Evolutionary conservation across 1,284 basidiomycete species (phyloP).

Genomic region (Trichosporon sp.): DNA sequence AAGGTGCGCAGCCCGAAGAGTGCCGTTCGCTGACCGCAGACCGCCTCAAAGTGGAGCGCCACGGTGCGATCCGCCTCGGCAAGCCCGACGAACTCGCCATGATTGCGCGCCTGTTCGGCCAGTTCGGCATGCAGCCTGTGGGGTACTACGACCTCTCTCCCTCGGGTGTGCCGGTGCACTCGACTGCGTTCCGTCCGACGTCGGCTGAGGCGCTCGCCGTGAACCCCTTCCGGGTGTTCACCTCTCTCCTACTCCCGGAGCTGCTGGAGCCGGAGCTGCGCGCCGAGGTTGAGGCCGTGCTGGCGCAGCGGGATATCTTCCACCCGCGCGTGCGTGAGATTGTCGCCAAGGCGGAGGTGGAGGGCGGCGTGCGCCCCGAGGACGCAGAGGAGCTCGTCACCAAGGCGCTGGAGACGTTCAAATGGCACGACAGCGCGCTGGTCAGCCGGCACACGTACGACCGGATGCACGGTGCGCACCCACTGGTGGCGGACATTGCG

Average conservation of each 20-base stretch:
- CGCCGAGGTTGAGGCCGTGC: conserved; percentile 30
- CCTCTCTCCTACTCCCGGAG: conserved; percentile 46
- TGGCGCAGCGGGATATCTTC: conserved; percentile 46
- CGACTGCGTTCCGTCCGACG: conserved; percentile 50
- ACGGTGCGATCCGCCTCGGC: conserved; percentile 52
- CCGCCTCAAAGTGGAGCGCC: conserved; percentile 48
- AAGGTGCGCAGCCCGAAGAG: conserved; percentile 7
- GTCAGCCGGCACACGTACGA: conserved; percentile 42
- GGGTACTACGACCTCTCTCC: conserved; percentile 51
- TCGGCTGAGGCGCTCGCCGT: conserved; percentile 33
- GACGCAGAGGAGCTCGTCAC: conserved; percentile 41
- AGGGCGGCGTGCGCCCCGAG: conserved; percentile 28
- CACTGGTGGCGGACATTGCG: conserved; percentile 50
- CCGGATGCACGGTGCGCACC: conserved; percentile 39
- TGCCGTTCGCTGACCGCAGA: conserved; percentile 23
- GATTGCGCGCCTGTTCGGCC: conserved; percentile 46
- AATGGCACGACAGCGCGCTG: conserved; percentile 48
- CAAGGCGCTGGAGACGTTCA: conserved; percentile 47
- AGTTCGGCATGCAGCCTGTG: conserved; percentile 50
- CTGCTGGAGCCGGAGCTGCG: conserved; percentile 41
- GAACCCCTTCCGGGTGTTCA: conserved; percentile 52
- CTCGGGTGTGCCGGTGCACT: conserved; percentile 50
- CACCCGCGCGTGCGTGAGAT: conserved; percentile 36
- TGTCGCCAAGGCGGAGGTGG: conserved; percentile 37
- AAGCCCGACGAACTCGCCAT: conserved; percentile 44